Percentiles rank a stretch among this genome's conserved stretches.
phyloP scores from a whole-genome alignment of 352 stramenopile species.

The Globisporangium cylindrosporum region DNA sequence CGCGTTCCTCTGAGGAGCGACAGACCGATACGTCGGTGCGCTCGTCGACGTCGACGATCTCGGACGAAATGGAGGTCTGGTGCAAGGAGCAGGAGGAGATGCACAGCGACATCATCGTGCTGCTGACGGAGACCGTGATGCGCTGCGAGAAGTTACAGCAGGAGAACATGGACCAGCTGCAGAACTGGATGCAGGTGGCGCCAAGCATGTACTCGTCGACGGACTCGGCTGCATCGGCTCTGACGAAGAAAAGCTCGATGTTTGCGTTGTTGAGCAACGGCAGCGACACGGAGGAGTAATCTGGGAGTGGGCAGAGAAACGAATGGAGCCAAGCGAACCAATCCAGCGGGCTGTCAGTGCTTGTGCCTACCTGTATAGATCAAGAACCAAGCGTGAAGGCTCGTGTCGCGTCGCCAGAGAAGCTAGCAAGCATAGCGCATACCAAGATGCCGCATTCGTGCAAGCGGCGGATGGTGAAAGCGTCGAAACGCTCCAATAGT shows the following conservation, averaged over 20 bases:
- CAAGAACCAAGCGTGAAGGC: not conserved
- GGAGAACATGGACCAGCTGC: slow-evolving; percentile 81
- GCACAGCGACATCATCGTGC: slow-evolving; percentile 77
- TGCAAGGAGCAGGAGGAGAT: slow-evolving; percentile 84
- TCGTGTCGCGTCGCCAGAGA: not conserved
- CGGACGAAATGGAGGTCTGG: slow-evolving; percentile 78
- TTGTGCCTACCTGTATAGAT: not conserved
- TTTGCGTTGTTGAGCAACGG: slow-evolving; percentile 6
- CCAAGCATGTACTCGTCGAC: slow-evolving; percentile 28
- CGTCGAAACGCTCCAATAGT: not conserved
- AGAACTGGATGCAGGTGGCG: slow-evolving; percentile 77
- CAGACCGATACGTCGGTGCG: slow-evolving; percentile 41
- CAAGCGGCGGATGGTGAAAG: not conserved
- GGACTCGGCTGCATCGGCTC: slow-evolving; percentile 11
- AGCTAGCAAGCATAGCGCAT: not conserved
- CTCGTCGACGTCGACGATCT: slow-evolving; percentile 58
- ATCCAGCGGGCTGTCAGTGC: not conserved
- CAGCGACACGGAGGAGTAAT: slow-evolving; percentile 15
- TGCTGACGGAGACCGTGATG: slow-evolving; percentile 81
- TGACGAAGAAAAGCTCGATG: slow-evolving; percentile 11
- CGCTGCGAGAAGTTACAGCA: slow-evolving; percentile 79
- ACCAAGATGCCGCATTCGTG: not conserved
- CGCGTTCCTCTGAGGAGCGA: slow-evolving; percentile 26
- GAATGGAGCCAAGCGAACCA: not conserved
- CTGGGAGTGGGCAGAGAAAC: not conserved